These are phyloP conservation scores for Discostella stelligera DNA, from an alignment of 352 stramenopile genomes.

Conservation along the genomic window DNA sequence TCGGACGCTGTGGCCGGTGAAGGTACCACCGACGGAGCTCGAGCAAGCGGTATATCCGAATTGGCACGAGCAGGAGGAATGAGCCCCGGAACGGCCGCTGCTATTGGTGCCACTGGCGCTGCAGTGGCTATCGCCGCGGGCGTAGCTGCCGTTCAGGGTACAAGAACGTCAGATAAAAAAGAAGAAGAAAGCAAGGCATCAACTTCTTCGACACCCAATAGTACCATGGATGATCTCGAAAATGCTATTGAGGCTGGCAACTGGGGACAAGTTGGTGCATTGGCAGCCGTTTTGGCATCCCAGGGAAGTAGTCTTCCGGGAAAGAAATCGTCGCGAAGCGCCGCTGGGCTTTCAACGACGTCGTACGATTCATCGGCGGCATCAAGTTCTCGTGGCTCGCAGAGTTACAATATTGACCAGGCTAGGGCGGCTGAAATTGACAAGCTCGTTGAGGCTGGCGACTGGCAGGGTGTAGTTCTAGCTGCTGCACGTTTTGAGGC, in stretches of 20 bases:
- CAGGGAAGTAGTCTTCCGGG: constrained; percentile 2
- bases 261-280: constrained; percentile 48
- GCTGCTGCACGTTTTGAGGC: constrained; percentile 73
- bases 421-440: constrained; percentile 44
- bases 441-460: constrained; percentile 69
- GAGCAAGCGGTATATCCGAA: neutral
- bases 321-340: constrained; percentile 18
- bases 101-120: constrained; percentile 24
- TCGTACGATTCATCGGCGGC: constrained; percentile 38
- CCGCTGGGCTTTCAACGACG: constrained; percentile 12
- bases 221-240: constrained; percentile 47
- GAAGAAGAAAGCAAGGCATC: constrained; percentile 10
- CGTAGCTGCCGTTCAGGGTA: constrained; percentile 14
- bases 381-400: neutral
- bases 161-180: neutral
- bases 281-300: constrained; percentile 45
- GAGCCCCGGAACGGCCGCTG: constrained; percentile 19
- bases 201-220: constrained; percentile 2
- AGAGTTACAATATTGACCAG: constrained; percentile 20
- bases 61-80: constrained; percentile 11
- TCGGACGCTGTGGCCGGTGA: neutral
- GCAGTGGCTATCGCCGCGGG: constrained; percentile 32
- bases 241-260: constrained; percentile 50
- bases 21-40: neutral
- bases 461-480: constrained; percentile 81